Conservation (phyloP, 169 alveolate species). For the Plasmodium vinckei region DNA sequence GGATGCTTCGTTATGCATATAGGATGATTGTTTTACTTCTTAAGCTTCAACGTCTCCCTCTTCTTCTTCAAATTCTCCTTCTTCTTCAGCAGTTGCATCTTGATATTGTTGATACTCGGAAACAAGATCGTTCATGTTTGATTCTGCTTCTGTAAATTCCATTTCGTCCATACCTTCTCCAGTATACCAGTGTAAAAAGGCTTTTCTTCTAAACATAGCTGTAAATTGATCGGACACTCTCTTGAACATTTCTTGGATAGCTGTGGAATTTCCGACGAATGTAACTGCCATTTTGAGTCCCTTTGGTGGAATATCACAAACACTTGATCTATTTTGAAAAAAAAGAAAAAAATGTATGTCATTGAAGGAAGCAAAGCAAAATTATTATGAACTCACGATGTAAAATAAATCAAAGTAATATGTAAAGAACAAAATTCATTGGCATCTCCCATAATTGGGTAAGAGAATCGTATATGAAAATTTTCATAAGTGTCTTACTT, state of each 20-base stretch:
- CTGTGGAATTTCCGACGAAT: slow-evolving; percentile 98
- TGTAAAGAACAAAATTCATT: background rate
- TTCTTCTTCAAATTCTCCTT: slow-evolving; percentile 83
- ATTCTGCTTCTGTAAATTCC: slow-evolving; percentile 99
- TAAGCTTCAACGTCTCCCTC: slow-evolving; percentile 77
- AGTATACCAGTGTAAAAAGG: slow-evolving; percentile 98
- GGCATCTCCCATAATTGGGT: background rate
- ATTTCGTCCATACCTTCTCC: slow-evolving; percentile 99
- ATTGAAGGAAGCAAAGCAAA: background rate
- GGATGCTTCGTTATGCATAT: background rate
- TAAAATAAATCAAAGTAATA: background rate
- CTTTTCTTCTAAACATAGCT: slow-evolving; percentile 98
- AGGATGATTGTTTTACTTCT: background rate
- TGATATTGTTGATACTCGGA: slow-evolving; percentile 99
- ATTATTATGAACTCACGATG: too few relatives aligned
- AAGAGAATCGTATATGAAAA: too few relatives aligned
- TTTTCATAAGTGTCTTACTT: slow-evolving; percentile 60
- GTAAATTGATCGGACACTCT: slow-evolving; percentile 98
- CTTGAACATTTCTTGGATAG: slow-evolving; percentile 98
- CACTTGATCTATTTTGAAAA: slow-evolving; percentile 89
- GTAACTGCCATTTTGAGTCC: slow-evolving; percentile 98
- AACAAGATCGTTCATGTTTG: slow-evolving; percentile 97
- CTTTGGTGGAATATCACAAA: slow-evolving; percentile 99
- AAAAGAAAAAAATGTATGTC: background rate
- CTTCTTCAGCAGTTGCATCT: slow-evolving; percentile 98